These are phyloP conservation scores for Echinochloa phyllopogon DNA, from an alignment of 176 grass and related monocot species.

Conservation along the genomic window DNA sequence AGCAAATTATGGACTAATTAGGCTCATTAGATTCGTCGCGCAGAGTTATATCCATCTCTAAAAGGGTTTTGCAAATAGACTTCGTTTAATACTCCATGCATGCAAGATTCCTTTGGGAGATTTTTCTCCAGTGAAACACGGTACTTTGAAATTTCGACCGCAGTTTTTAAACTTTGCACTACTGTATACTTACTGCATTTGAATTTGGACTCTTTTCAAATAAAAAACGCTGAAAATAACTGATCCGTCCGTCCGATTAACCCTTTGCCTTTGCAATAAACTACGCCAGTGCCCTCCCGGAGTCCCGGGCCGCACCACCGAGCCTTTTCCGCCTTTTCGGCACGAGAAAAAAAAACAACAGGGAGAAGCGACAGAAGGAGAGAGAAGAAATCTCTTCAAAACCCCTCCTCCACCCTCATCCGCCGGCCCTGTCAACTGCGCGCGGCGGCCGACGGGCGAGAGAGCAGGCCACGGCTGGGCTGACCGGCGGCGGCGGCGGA, in stretches of 20 bases:
- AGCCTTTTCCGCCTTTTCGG: background rate
- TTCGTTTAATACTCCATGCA: too few species aligned
- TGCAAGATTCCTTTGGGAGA: too few species aligned
- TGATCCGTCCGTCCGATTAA: background rate
- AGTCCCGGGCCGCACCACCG: background rate
- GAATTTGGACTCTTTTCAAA: background rate
- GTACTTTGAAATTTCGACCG: background rate
- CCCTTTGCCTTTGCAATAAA: background rate
- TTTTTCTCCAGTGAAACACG: too few species aligned
- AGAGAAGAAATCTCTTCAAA: conserved; percentile 36
- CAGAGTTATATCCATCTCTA: too few species aligned
- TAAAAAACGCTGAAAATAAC: background rate
- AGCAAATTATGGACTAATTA: too few species aligned
- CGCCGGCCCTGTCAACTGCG: conserved; percentile 23
- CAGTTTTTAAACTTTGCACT: background rate
- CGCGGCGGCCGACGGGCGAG: background rate
- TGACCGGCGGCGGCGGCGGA: background rate
- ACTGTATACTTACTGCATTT: background rate
- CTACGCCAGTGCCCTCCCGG: background rate
- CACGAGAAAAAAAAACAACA: background rate
- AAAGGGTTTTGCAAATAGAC: too few species aligned
- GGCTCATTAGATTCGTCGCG: too few species aligned
- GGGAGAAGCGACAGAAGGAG: background rate
- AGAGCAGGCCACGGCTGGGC: background rate
- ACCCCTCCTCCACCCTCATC: conserved; percentile 23